Evolutionary conservation across 257 asterid species (phyloP), one percentile per base, ranked within the genome.

Genomic region (Lithospermum erythrorhizon): DNA sequence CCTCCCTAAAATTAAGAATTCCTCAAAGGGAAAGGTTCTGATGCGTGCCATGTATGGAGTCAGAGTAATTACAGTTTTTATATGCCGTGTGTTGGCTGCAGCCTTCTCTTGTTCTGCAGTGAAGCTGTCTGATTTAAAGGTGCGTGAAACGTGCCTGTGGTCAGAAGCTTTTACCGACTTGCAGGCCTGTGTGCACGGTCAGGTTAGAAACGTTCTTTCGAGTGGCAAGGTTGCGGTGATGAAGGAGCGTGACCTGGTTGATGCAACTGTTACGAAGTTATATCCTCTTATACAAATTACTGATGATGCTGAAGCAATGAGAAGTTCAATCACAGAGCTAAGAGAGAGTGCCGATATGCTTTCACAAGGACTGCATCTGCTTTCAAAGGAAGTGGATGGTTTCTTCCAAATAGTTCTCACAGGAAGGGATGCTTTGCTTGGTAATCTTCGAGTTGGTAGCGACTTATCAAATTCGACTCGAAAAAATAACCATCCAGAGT

Each of bases 11-110:
- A 82, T 87, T 9, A 89, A 87, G 80, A 84, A 84, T 72, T 84
- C 97, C 4, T 75, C 85, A 0, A 87, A 87, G 69, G 97, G 97
- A 6, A 83, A 81, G 74, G 82, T 87, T 53, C 65, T 89, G 78
- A 89, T 87, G 95, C 87, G 64, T 54, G 95, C 93, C 15, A 82
- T 89, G 90, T 83, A 78, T 63, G 97, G 97, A 22, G 90, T 87
- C 13, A 81, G 76, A 75, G 81, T 75, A 52, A 81, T 76, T 3
- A 87, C 93, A 29, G 80, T 89, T 35, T 74, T 84, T 53, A 55
- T 87, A 13, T 89, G 95, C 57, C 78, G 85, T 61, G 72, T 84
- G 55, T 78, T 89, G 69, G 85, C 84, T 54, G 84, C 85, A 29
- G 76, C 87, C 13, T 82, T 89, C 69, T 84, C 86, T 0, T 94